These are phyloP conservation scores for Suillus ampliporus DNA, from an alignment of 768 basidiomycete species.

Conservation along the genomic window DNA sequence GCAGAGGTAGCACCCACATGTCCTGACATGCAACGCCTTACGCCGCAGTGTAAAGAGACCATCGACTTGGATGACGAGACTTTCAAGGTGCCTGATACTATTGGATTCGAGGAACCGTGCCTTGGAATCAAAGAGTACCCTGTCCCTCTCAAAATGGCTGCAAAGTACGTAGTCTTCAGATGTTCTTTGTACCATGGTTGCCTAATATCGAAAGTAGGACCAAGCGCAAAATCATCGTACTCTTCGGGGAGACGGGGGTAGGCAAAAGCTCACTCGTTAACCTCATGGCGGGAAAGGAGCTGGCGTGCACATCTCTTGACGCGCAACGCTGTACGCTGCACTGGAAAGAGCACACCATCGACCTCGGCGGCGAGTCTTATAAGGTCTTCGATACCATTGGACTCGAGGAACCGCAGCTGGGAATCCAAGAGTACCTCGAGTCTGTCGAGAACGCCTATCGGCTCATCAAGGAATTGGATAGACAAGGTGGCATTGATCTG, in stretches of 20 bases:
- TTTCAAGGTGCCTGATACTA: slow-evolving; percentile 39
- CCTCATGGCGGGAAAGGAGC: slow-evolving; percentile 28
- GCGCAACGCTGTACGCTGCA: not conserved
- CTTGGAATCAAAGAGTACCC: slow-evolving; percentile 35
- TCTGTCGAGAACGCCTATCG: slow-evolving; percentile 1
- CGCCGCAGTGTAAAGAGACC: slow-evolving; percentile 36
- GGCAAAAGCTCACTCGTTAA: slow-evolving; percentile 44
- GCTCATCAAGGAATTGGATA: slow-evolving; percentile 2
- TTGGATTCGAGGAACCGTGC: slow-evolving; percentile 38
- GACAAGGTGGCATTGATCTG: slow-evolving; percentile 18
- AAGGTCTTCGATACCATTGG: slow-evolving; percentile 25
- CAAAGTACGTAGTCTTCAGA: not conserved
- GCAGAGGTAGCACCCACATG: slow-evolving; percentile 34
- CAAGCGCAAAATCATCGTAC: not conserved
- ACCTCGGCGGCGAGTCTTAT: slow-evolving; percentile 7
- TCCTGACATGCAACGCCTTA: slow-evolving; percentile 40
- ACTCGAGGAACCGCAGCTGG: slow-evolving; percentile 16
- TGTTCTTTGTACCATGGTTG: not conserved
- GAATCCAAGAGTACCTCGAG: not conserved
- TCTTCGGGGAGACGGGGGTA: slow-evolving; percentile 14
- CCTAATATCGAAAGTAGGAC: not conserved
- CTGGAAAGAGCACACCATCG: not conserved
- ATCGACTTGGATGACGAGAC: slow-evolving; percentile 13
- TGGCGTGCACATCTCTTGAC: not conserved
- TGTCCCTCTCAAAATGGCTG: not conserved